Base-by-base conservation (phyloP, 179 eudicot species). In the Beta macrorhiza region DNA sequence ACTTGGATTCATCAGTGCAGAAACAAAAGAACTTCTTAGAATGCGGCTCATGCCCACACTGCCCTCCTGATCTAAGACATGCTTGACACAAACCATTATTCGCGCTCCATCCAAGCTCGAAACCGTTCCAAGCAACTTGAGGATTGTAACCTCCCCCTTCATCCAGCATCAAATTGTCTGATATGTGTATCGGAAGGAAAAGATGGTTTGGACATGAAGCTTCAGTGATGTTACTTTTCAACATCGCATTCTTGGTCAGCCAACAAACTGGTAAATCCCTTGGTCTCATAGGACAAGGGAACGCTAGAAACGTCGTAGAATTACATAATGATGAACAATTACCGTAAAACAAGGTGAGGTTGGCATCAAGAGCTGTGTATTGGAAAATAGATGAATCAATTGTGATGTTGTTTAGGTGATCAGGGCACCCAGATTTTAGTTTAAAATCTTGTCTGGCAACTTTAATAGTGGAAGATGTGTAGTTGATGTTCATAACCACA, bases 41-140 rank as follows among this genome's bases (percentile, higher is more conserved):
- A 3, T 14, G 10, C 19, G 72, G 47, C 47, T 83, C 80, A 68
- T 83, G 85, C 57, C 85, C 85, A 69, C 85, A 80, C 72, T 79
- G 80, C 1, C 86, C 83, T 52, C 86, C 83, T 62, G 80, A 68
- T 55, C 7, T 6, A 29, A 75, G 72, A 52, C 86, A 79, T n/a
- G 71, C 73, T 42, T 68, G 10, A 80, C 83, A 83, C 55, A 63
- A 69, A 1, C 17, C 68, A 75, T 42, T 76, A 58, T 80, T 57
- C 1, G 80, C 83, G 17, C 11, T 79, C 86, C 86, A 83, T 62
- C 71, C 76, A 44, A 83, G 83, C 80, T 83, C 83, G 19, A 83
- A 83, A 29, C 86, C 83, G 80, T 76, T 13, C 83, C 25, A 11
- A 75, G 80, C 69, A 59, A 49, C 73, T 1, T 8, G 3, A 63